A percentile compares a stretch with the other conserved stretches of the same genome.
Evolutionary conservation across 345 rosid genomes (phyloP).

Genomic region (Syzygium aqueum): DNA sequence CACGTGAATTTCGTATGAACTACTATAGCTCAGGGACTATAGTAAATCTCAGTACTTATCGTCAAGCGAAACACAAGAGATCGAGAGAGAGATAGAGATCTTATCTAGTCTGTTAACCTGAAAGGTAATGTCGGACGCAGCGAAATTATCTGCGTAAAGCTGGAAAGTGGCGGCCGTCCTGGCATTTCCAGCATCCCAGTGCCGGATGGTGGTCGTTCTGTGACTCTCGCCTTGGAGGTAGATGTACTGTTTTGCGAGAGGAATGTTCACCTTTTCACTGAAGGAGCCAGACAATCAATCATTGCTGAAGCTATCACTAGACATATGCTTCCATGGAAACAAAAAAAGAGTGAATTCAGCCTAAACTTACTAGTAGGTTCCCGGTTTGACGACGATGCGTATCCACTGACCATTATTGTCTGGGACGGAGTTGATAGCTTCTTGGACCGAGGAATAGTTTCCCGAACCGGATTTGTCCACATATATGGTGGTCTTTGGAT

Average conservation of each 20-base stretch:
- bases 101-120: not conserved
- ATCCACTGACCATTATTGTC: conserved; percentile 17
- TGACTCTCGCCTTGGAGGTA: not conserved
- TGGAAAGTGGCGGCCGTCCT: not conserved
- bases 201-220: not conserved
- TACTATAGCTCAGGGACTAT: not conserved
- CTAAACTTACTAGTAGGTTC: conserved; percentile 13
- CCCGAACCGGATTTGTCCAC: conserved; percentile 17
- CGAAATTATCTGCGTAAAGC: not conserved
- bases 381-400: conserved; percentile 9
- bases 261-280: conserved; percentile 1
- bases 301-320: too few species aligned
- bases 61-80: not conserved
- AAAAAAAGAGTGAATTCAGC: not conserved
- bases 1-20: not conserved
- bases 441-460: conserved; percentile 17
- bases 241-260: not conserved
- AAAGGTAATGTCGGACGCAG: not conserved
- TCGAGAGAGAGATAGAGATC: not conserved
- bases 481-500: not conserved
- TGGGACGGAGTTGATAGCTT: conserved; percentile 29
- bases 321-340: not conserved
- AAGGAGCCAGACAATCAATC: not conserved
- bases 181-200: not conserved
- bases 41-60: not conserved